These are phyloP conservation scores for Wickerhamomyces sp. DNA, from an alignment of 1,139 yeast species.

Conservation along the genomic window DNA sequence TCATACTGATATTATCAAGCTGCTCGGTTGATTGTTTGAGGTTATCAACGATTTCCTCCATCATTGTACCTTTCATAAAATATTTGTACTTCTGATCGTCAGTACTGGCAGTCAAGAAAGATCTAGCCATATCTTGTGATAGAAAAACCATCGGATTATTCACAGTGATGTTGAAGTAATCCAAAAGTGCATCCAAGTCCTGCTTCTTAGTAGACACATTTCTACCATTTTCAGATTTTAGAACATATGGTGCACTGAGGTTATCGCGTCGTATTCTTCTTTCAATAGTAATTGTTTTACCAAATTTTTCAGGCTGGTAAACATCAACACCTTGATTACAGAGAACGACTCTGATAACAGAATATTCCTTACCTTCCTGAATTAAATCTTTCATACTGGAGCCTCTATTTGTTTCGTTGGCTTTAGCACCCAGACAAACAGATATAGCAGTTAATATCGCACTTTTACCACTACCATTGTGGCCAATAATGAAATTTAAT, in stretches of 20 bases:
- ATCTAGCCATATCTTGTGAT: slow-evolving; percentile 92
- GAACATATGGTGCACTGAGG: slow-evolving; percentile 41
- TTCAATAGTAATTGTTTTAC: slow-evolving; percentile 65
- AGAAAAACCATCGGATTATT: slow-evolving; percentile 92
- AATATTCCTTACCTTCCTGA: slow-evolving; percentile 67
- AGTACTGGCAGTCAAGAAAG: slow-evolving; percentile 73
- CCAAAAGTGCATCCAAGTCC: slow-evolving; percentile 64
- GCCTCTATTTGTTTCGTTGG: slow-evolving; percentile 87
- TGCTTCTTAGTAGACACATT: slow-evolving; percentile 56
- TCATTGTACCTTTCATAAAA: slow-evolving; percentile 76
- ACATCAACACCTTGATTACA: slow-evolving; percentile 64
- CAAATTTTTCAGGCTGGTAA: slow-evolving; percentile 59
- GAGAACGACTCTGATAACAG: slow-evolving; percentile 57
- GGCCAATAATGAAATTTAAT: slow-evolving; percentile 86
- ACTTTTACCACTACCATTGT: slow-evolving; percentile 94
- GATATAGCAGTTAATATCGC: slow-evolving; percentile 90
- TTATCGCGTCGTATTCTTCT: slow-evolving; percentile 59
- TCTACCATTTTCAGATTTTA: slow-evolving; percentile 49
- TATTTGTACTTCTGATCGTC: slow-evolving; percentile 66
- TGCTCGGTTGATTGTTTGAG: slow-evolving; percentile 40
- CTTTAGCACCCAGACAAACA: slow-evolving; percentile 91
- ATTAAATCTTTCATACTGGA: slow-evolving; percentile 64
- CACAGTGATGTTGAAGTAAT: slow-evolving; percentile 70
- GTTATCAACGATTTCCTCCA: slow-evolving; percentile 56
- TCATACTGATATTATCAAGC: slow-evolving; percentile 36